phyloP scores from a whole-genome alignment of 345 rosid species.

The Laguncularia racemosa region DNA sequence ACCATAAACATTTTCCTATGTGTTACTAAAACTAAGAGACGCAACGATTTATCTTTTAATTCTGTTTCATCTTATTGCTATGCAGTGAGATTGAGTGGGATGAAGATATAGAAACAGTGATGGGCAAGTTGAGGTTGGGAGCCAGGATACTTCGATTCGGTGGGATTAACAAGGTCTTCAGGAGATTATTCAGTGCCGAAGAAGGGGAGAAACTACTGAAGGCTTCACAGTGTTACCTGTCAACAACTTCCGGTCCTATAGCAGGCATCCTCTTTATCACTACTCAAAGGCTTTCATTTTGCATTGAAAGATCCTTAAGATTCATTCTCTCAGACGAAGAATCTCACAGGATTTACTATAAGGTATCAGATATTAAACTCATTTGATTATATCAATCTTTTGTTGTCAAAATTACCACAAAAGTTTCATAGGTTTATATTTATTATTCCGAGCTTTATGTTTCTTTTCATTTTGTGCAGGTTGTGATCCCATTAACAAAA shows the following conservation, averaged over 20 bases:
- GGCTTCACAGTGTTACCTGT: slow-evolving; percentile 30
- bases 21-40: too few relatives aligned
- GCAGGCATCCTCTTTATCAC: slow-evolving; percentile 42
- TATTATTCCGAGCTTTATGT: not conserved
- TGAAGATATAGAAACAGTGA: slow-evolving; percentile 22
- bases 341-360: slow-evolving; percentile 17
- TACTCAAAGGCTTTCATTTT: slow-evolving; percentile 26
- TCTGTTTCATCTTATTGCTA: not conserved
- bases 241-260: slow-evolving; percentile 33
- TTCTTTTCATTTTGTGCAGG: not conserved
- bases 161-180: slow-evolving; percentile 28
- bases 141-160: slow-evolving; percentile 32
- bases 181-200: slow-evolving; percentile 15
- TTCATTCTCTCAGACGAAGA: slow-evolving; percentile 23
- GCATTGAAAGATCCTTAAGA: slow-evolving; percentile 37
- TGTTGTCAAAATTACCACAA: not conserved
- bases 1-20: not conserved
- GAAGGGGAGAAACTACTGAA: slow-evolving; percentile 30
- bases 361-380: slow-evolving; percentile 15
- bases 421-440: not conserved
- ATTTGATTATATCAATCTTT: not conserved
- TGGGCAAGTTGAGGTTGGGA: slow-evolving; percentile 31
- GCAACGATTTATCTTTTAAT: not conserved
- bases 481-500: slow-evolving; percentile 42
- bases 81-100: slow-evolving; percentile 32